Percentiles rank a stretch among this genome's conserved stretches.
Conservation (phyloP, 768 basidiomycete genomes). For the Epithele typhae region DNA sequence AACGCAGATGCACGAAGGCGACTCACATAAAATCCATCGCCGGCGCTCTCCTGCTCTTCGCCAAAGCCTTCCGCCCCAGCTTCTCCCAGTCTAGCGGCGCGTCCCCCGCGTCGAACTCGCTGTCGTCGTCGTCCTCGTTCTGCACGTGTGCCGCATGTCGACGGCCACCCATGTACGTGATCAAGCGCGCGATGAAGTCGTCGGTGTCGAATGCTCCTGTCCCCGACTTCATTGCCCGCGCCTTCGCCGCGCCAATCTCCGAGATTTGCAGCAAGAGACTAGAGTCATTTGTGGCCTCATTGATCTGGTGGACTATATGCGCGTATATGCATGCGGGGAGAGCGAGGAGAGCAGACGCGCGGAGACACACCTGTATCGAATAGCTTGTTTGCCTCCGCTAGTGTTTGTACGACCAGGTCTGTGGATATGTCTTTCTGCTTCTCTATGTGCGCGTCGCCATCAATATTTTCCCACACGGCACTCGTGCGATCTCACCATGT, state of each 20-base stretch:
- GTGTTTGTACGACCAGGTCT: conserved; percentile 50
- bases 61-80: conserved; percentile 80
- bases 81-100: conserved; percentile 73
- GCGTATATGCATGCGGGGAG: not conserved
- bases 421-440: conserved; percentile 39
- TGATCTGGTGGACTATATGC: conserved; percentile 64
- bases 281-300: conserved; percentile 90
- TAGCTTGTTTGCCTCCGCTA: conserved; percentile 54
- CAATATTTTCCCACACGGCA: no score
- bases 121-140: conserved; percentile 50
- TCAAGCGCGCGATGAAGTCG: conserved; percentile 77
- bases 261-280: conserved; percentile 72
- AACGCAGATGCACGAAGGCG: no score
- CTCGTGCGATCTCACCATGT: conserved; percentile 47
- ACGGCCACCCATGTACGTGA: conserved; percentile 72
- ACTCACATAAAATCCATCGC: conserved; percentile 87
- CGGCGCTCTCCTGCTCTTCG: conserved; percentile 74
- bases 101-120: conserved; percentile 33
- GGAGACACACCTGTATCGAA: conserved; percentile 56
- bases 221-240: conserved; percentile 87
- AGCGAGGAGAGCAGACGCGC: conserved; percentile 5
- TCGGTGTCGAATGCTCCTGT: conserved; percentile 88
- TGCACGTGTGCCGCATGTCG: conserved; percentile 32
- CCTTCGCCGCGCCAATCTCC: conserved; percentile 77
- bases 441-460: no score